phyloP scores from a whole-genome alignment of 768 basidiomycete species.

The Rhizopogon rudus region DNA sequence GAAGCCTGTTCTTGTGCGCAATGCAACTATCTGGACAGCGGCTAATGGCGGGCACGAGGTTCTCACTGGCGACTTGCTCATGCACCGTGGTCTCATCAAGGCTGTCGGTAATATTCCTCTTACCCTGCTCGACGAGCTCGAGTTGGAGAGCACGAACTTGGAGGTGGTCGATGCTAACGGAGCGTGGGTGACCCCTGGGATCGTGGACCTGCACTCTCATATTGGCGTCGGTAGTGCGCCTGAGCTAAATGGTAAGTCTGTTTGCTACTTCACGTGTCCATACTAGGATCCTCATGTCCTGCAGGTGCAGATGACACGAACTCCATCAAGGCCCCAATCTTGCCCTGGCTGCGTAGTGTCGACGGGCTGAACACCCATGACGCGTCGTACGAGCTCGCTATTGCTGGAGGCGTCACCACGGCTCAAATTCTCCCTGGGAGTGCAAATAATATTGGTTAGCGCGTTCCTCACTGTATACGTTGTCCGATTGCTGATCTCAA shows the following conservation, averaged over 20 bases:
- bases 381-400: constrained; percentile 32
- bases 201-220: constrained; percentile 47
- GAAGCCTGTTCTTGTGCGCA: constrained; percentile 57
- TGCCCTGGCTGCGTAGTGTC: constrained; percentile 55
- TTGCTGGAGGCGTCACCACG: constrained; percentile 44
- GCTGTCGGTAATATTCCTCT: constrained; percentile 43
- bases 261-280: neutral
- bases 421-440: constrained; percentile 47
- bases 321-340: constrained; percentile 50
- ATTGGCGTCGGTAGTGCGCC: constrained; percentile 37
- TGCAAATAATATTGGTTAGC: constrained; percentile 19
- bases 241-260: constrained; percentile 20
- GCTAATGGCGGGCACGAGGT: constrained; percentile 61
- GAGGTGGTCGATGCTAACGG: constrained; percentile 59
- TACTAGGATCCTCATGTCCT: constrained; percentile 8
- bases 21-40: constrained; percentile 86
- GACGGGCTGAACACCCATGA: constrained; percentile 46
- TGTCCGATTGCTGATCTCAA: neutral
- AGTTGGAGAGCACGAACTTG: constrained; percentile 29
- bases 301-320: constrained; percentile 50
- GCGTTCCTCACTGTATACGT: constrained; percentile 5
- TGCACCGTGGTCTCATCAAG: constrained; percentile 67
- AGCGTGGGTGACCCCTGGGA: constrained; percentile 79
- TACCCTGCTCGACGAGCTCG: constrained; percentile 12
- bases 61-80: constrained; percentile 56